phyloP scores from a whole-genome alignment of 2,329 filamentous ascomycete genomes.

The Chaetothyriales sp. region DNA sequence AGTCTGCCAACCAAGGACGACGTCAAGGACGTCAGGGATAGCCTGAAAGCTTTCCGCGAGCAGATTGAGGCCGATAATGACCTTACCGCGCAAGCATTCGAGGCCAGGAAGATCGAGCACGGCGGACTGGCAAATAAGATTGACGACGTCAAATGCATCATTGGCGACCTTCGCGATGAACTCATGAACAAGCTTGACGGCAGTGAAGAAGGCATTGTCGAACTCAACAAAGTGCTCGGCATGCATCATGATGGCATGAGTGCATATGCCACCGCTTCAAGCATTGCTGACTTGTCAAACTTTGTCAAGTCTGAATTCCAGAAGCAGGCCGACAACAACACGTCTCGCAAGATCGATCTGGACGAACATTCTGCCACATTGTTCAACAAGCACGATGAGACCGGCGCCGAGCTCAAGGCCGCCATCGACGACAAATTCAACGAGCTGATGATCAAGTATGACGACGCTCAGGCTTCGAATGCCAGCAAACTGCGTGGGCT shows the following conservation, averaged over 20 bases:
- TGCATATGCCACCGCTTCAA: slow-evolving; percentile 38
- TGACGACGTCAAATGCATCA: slow-evolving; percentile 59
- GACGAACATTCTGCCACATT: slow-evolving; percentile 45
- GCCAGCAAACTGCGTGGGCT: slow-evolving; percentile 61
- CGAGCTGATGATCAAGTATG: slow-evolving; percentile 74
- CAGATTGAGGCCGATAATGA: slow-evolving; percentile 55
- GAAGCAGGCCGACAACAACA: slow-evolving; percentile 64
- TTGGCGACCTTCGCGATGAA: slow-evolving; percentile 66
- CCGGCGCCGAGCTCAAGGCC: slow-evolving; percentile 39
- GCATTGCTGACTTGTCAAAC: slow-evolving; percentile 58
- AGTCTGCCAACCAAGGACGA: slow-evolving; percentile 64
- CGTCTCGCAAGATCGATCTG: slow-evolving; percentile 66
- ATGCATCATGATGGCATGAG: slow-evolving; percentile 49
- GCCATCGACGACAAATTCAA: slow-evolving; percentile 65
- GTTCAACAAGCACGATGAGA: slow-evolving; percentile 48
- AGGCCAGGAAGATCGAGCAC: slow-evolving; percentile 73
- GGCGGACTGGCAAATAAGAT: slow-evolving; percentile 65
- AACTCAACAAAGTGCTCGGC: slow-evolving; percentile 48
- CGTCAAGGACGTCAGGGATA: slow-evolving; percentile 53
- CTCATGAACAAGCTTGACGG: slow-evolving; percentile 65
- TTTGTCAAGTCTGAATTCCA: slow-evolving; percentile 78
- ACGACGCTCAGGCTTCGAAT: slow-evolving; percentile 62
- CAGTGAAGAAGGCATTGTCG: slow-evolving; percentile 48
- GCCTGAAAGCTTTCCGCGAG: slow-evolving; percentile 60
- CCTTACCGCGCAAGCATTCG: slow-evolving; percentile 62